Conservation (phyloP, 805 yeast genomes). For the Candida coquimbonensis region DNA sequence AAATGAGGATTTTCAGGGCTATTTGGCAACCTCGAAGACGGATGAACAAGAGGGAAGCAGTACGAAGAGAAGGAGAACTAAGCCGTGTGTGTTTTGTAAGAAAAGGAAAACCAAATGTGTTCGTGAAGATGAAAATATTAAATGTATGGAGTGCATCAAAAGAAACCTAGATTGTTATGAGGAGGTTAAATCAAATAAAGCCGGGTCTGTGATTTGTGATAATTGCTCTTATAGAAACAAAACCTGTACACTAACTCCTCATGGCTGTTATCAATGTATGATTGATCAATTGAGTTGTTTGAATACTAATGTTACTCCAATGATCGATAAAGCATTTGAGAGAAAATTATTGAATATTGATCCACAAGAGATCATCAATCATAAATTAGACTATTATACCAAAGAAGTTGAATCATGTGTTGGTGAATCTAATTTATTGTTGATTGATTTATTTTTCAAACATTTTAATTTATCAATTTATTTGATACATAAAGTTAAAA, state of each 20-base stretch:
- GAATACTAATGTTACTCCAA: not conserved
- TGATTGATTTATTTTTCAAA: conserved; percentile 21
- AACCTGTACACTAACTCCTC: conserved; percentile 10
- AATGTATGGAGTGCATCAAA: conserved; percentile 25
- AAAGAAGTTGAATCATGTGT: conserved; percentile 19
- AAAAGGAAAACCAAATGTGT: conserved; percentile 29
- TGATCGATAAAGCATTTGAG: too few species aligned
- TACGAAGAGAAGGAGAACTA: conserved; percentile 20
- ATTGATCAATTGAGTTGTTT: conserved; percentile 3
- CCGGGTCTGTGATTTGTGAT: conserved; percentile 2
- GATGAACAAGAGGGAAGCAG: not conserved
- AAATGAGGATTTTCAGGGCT: conserved; percentile 10
- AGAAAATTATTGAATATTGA: too few species aligned
- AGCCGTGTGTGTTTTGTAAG: conserved; percentile 34
- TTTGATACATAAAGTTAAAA: conserved; percentile 4
- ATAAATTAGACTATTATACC: conserved; percentile 4
- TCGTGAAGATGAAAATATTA: conserved; percentile 15
- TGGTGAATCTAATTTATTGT: conserved; percentile 16
- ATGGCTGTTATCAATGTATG: conserved; percentile 14
- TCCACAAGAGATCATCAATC: too few species aligned
- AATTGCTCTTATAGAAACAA: conserved; percentile 9
- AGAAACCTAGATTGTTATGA: conserved; percentile 25
- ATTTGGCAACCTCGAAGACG: conserved; percentile 4
- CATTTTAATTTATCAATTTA: conserved; percentile 24
- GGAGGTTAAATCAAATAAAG: conserved; percentile 6